Percentiles rank a stretch among this genome's conserved stretches.
Conservation (phyloP, 148 eudicot species). For the Camellia sinensis region DNA sequence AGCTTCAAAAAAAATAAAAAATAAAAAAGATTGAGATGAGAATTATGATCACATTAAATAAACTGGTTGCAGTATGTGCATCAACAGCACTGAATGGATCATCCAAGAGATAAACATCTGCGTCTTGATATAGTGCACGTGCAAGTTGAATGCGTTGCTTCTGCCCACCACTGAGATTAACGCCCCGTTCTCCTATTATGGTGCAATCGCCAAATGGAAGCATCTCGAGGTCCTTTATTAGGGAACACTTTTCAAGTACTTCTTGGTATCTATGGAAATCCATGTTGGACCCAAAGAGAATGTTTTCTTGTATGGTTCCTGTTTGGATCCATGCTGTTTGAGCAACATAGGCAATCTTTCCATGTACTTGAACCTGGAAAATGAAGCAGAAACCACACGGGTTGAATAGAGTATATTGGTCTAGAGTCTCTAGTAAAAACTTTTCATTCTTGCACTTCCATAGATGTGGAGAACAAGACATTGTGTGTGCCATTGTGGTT, state of each 20-base stretch:
- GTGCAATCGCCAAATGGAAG: constrained; percentile 25
- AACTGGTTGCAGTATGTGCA: constrained; percentile 25
- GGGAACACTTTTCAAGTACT: constrained; percentile 17
- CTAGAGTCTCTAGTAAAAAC: background rate
- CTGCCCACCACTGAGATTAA: constrained; percentile 31
- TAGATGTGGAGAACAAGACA: too few species aligned
- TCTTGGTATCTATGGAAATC: constrained; percentile 24
- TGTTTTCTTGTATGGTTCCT: constrained; percentile 25
- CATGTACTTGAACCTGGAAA: constrained; percentile 20
- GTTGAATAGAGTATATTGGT: background rate
- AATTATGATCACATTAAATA: constrained; percentile 20
- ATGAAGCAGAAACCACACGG: background rate
- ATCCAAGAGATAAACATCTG: constrained; percentile 25
- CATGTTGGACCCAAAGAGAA: constrained; percentile 26
- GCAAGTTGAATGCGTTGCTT: constrained; percentile 30
- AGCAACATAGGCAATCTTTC: constrained; percentile 26
- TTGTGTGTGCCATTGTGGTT: background rate
- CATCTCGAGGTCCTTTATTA: constrained; percentile 26
- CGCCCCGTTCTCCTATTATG: constrained; percentile 29
- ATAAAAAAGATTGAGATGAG: background rate
- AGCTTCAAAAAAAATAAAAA: background rate
- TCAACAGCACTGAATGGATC: constrained; percentile 34
- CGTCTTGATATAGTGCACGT: constrained; percentile 29
- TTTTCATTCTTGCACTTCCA: background rate
- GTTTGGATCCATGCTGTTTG: constrained; percentile 31